A percentile compares a stretch with the other conserved stretches of the same genome.
These are phyloP conservation scores for Kokia cookei DNA, from an alignment of 441 rosid genomes.

Conservation along the genomic window DNA sequence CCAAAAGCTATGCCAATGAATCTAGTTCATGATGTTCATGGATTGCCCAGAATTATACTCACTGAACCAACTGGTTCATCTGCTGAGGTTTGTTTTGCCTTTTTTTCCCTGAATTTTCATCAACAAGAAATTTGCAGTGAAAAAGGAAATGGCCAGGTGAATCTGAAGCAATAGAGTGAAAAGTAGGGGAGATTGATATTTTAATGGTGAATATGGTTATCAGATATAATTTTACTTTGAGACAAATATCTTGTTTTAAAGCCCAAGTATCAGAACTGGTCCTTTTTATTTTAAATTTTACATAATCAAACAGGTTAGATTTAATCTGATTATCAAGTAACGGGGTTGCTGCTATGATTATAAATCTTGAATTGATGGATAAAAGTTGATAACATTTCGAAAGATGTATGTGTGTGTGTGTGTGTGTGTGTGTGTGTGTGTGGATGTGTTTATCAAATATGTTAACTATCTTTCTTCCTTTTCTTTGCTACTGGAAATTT, in stretches of 20 bases:
- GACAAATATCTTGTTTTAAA: too few relatives aligned
- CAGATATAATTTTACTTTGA: too few relatives aligned
- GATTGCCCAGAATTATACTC: slow-evolving; percentile 56
- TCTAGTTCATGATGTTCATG: slow-evolving; percentile 53
- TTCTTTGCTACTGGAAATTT: too few relatives aligned
- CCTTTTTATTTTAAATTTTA: neutral
- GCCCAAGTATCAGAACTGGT: too few relatives aligned
- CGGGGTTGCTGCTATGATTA: neutral
- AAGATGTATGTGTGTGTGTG: neutral
- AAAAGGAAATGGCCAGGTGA: neutral
- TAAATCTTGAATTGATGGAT: neutral
- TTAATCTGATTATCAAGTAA: neutral
- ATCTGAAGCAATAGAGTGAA: neutral
- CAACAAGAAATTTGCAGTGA: neutral
- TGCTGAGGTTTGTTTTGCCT: slow-evolving; percentile 47
- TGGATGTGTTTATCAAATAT: neutral
- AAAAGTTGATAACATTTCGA: neutral
- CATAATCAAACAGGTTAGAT: neutral
- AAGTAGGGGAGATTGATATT: neutral
- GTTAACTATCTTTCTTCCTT: too few relatives aligned
- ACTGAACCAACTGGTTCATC: slow-evolving; percentile 78
- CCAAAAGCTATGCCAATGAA: slow-evolving; percentile 58
- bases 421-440: neutral
- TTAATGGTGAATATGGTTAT: too few relatives aligned
- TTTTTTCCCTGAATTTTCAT: neutral